phyloP scores from a whole-genome alignment of 148 eudicot genomes.

The Vaccinium vitisidaea region DNA sequence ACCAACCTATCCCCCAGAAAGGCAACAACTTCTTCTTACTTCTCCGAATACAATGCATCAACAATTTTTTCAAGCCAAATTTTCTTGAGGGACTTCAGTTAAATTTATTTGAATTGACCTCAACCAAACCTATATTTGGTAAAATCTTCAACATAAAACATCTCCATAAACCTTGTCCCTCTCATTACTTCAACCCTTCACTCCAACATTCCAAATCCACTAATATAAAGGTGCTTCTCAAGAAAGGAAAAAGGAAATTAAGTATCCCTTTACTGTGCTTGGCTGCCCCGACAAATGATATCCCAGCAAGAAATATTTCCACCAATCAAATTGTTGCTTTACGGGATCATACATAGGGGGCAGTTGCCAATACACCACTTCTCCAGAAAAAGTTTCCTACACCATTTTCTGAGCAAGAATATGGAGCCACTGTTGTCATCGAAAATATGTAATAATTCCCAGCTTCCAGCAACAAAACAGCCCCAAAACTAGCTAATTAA shows the following conservation, averaged over 20 bases:
- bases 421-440: not conserved
- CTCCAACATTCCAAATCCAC: not conserved
- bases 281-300: not conserved
- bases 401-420: not conserved
- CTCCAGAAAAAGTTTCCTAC: not conserved
- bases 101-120: not conserved
- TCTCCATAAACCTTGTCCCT: not conserved
- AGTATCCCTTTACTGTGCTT: not conserved
- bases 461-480: not conserved
- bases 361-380: not conserved
- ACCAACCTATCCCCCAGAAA: not conserved
- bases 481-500: not conserved
- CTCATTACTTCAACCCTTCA: not conserved
- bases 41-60: conserved; percentile 15
- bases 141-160: not conserved
- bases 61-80: not conserved
- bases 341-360: not conserved
- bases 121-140: not conserved
- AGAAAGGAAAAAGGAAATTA: not conserved
- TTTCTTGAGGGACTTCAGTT: not conserved
- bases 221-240: not conserved
- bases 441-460: not conserved
- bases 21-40: conserved; percentile 44
- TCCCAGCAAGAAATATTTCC: not conserved
- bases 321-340: not conserved